Evolutionary conservation across 2,329 filamentous ascomycete genomes (phyloP).

Genomic region (Exophiala calicioides): DNA sequence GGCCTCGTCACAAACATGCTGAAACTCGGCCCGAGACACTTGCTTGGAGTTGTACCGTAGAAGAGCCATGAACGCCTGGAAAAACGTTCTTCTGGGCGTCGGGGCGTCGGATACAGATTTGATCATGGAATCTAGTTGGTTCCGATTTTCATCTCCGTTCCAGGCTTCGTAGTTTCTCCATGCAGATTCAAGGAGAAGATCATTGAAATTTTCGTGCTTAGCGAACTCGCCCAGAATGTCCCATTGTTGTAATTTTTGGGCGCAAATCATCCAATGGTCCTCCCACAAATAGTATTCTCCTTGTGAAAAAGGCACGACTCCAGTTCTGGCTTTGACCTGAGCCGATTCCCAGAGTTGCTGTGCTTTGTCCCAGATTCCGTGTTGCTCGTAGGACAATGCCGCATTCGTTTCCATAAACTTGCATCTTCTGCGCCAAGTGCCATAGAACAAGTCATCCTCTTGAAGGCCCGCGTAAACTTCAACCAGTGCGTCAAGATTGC

Average conservation of each 20-base stretch:
- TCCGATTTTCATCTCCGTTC: slow-evolving; percentile 80
- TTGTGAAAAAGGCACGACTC: slow-evolving; percentile 92
- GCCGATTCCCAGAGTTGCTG: slow-evolving; percentile 95
- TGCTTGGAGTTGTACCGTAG: slow-evolving; percentile 91
- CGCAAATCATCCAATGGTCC: slow-evolving; percentile 97
- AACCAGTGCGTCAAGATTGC: slow-evolving; percentile 92
- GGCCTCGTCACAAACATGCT: slow-evolving; percentile 88
- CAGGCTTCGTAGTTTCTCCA: slow-evolving; percentile 97
- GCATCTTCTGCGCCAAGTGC: slow-evolving; percentile 90
- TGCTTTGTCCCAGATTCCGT: slow-evolving; percentile 98
- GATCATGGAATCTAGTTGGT: slow-evolving; percentile 88
- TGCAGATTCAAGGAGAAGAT: slow-evolving; percentile 89
- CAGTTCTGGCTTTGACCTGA: slow-evolving; percentile 94
- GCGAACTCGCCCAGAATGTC: slow-evolving; percentile 96
- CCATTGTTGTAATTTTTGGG: slow-evolving; percentile 98
- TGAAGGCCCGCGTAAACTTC: slow-evolving; percentile 88
- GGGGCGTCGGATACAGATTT: slow-evolving; percentile 98
- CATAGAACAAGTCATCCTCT: slow-evolving; percentile 97
- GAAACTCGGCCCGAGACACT: slow-evolving; percentile 78
- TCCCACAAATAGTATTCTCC: slow-evolving; percentile 99
- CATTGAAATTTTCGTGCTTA: slow-evolving; percentile 98
- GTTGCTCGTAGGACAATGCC: slow-evolving; percentile 95
- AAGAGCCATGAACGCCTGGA: slow-evolving; percentile 96
- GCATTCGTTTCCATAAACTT: slow-evolving; percentile 98
- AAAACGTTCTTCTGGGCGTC: slow-evolving; percentile 90